Evolutionary conservation across 768 basidiomycete genomes (phyloP), one percentile per base, ranked within the genome.

Genomic region (Suillus alpinus): DNA sequence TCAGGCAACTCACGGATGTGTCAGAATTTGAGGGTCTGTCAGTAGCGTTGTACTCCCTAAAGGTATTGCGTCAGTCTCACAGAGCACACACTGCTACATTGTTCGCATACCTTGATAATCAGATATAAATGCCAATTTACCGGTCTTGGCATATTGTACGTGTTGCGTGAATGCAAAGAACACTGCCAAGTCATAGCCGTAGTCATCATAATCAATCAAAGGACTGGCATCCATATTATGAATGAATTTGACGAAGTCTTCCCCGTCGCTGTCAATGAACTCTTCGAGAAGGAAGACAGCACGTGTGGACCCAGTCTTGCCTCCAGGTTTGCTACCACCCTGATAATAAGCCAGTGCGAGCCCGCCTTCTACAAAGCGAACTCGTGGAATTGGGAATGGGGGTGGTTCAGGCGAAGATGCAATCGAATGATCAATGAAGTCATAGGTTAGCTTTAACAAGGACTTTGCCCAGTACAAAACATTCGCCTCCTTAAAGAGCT

Each of bases 131-230:
- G 43, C 43, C 43, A 20, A 63, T 55, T 23, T 60, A 65, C 49
- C 26, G 0, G 62, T 60, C 32, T 36, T 55, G 31, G 37, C 2
- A 16, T 62, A 65, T 34, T 65, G 64, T 29, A 65, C 23, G n/a
- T 63, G 64, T 26, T 65, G 64, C 4, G 40, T 65, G 34, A 65
- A 65, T 5, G 20, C 29, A 1, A 65, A 59, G 36, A 62, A 65
- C 34, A 53, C 13, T 0, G 37, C 43, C 13, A 59, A 43, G 7
- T 65, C 53, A 43, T 62, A 53, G 3, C 36, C 56, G 0, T 7
- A 6, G 4, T 57, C 53, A 8, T 26, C 41, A 10, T 26, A 49
- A 2, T 50, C 50, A 10, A 39, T 43, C 5, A 32, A 32, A 26
- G 55, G 62, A 6, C 20, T 16, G 14, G 60, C 20, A 6, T 44